phyloP scores from a whole-genome alignment of 2,329 filamentous ascomycete species.

The Geosmithia morbida region DNA sequence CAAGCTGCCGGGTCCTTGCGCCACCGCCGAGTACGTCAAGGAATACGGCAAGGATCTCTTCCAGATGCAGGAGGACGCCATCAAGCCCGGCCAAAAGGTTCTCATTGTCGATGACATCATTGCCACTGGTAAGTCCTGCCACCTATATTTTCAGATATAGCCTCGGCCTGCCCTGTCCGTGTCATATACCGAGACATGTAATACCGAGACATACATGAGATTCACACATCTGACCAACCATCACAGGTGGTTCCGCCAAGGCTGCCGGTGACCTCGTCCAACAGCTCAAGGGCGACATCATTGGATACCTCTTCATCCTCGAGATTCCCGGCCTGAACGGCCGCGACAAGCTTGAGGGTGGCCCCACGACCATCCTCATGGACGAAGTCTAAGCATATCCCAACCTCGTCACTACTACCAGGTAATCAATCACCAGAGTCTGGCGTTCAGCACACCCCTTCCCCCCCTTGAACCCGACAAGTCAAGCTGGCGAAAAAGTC shows the following conservation, averaged over 20 bases:
- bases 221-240: neutral
- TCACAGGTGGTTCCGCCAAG: constrained; percentile 71
- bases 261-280: constrained; percentile 78
- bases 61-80: constrained; percentile 82
- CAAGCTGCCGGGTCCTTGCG: constrained; percentile 83
- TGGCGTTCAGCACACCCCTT: neutral
- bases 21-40: constrained; percentile 79
- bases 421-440: neutral
- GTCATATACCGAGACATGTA: neutral
- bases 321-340: constrained; percentile 91
- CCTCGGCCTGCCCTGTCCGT: neutral
- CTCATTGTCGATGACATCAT: constrained; percentile 96
- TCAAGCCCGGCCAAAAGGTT: constrained; percentile 77
- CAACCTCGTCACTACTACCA: neutral
- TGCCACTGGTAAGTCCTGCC: constrained; percentile 63
- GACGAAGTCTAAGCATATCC: constrained; percentile 26
- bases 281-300: constrained; percentile 70
- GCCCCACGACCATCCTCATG: constrained; percentile 70
- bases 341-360: constrained; percentile 69
- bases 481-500: neutral
- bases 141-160: too few relatives aligned
- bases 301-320: constrained; percentile 90
- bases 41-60: constrained; percentile 94
- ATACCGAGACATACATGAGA: neutral
- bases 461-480: neutral